Conservation (phyloP, 768 basidiomycete species). For the Termitomyces sp. region DNA sequence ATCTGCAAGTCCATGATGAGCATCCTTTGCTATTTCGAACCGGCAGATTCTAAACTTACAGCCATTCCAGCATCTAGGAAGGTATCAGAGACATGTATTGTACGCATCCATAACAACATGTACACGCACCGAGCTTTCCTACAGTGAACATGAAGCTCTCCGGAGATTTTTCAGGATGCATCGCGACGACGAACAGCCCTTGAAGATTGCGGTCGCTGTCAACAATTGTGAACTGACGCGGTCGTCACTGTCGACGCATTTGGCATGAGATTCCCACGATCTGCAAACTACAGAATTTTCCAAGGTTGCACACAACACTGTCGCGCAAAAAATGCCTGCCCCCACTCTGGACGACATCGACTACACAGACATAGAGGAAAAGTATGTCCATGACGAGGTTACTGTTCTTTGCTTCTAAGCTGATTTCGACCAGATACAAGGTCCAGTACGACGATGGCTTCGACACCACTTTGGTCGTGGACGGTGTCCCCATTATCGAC, state of each 20-base stretch:
- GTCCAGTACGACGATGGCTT: conserved; percentile 81
- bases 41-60: conserved; percentile 34
- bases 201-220: conserved; percentile 5
- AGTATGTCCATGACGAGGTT: conserved; percentile 37
- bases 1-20: conserved; percentile 45
- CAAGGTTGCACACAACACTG: background rate
- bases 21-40: background rate
- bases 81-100: conserved; percentile 1
- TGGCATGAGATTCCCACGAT: conserved; percentile 9
- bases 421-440: conserved; percentile 55
- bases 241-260: background rate
- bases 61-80: conserved; percentile 87
- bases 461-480: conserved; percentile 89
- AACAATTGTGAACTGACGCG: background rate
- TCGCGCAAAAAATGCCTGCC: conserved; percentile 36
- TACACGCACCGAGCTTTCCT: conserved; percentile 80
- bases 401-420: conserved; percentile 1
- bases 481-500: conserved; percentile 89
- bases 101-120: background rate
- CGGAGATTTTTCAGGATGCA: conserved; percentile 27
- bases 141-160: conserved; percentile 90
- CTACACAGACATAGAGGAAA: conserved; percentile 83
- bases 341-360: conserved; percentile 66
- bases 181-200: conserved; percentile 8
- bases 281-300: conserved; percentile 1